phyloP scores from a whole-genome alignment of 2,329 filamentous ascomycete genomes.

The Hansfordia pulvinata region DNA sequence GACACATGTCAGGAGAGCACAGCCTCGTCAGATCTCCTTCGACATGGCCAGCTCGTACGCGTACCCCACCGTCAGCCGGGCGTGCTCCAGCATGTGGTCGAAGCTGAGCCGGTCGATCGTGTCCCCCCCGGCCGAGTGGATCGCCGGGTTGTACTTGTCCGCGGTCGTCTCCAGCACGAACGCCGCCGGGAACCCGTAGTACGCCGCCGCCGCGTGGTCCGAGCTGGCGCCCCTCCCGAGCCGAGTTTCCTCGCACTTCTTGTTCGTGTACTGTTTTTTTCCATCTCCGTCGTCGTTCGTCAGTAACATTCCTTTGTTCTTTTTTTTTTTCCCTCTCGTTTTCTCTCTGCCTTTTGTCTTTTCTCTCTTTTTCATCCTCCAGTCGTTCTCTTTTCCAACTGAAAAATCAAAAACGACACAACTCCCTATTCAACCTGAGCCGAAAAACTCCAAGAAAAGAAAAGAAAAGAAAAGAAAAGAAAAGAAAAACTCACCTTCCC shows the following conservation, averaged over 20 bases:
- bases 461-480: no score
- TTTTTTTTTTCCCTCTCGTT: not conserved
- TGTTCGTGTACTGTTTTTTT: slow-evolving; percentile 21
- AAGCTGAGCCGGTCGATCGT: slow-evolving; percentile 56
- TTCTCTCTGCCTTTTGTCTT: no score
- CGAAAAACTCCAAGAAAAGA: no score
- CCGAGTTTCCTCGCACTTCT: slow-evolving; percentile 29
- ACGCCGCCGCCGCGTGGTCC: slow-evolving; percentile 55
- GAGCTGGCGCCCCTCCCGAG: slow-evolving; percentile 49
- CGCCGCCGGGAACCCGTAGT: slow-evolving; percentile 50
- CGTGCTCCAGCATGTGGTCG: slow-evolving; percentile 53
- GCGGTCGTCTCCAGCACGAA: slow-evolving; percentile 52
- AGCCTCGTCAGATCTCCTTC: not conserved
- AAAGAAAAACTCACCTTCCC: slow-evolving; percentile 12
- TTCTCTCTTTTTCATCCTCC: no score
- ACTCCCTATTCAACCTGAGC: no score
- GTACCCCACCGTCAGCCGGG: slow-evolving; percentile 32
- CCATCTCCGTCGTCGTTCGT: not conserved
- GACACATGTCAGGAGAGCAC: not conserved
- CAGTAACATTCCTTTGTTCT: not conserved
- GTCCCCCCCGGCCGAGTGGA: slow-evolving; percentile 60
- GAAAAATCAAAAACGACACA: no score
- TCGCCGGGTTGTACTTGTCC: slow-evolving; percentile 50
- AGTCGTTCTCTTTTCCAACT: no score
- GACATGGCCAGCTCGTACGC: slow-evolving; percentile 28